Evolutionary conservation across 768 basidiomycete species (phyloP).

Genomic region (Mycena alexandri): DNA sequence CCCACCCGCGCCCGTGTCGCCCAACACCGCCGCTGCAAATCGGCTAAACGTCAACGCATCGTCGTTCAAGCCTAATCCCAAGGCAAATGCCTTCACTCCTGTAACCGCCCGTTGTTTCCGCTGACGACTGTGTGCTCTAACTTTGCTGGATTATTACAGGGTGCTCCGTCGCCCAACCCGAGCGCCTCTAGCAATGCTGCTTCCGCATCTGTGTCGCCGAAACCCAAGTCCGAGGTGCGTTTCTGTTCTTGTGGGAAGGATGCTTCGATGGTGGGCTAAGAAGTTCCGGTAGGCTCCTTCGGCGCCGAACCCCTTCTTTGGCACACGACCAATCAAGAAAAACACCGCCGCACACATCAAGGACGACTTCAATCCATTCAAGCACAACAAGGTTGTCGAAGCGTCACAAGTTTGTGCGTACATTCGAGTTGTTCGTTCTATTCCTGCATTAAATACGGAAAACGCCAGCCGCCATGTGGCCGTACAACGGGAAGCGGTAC

Average conservation of each 20-base stretch:
- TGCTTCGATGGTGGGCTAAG: constrained; percentile 1
- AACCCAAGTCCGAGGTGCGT: constrained; percentile 70
- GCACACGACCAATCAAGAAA: constrained; percentile 82
- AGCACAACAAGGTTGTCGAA: constrained; percentile 84
- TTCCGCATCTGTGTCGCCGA: constrained; percentile 71
- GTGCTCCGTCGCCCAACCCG: constrained; percentile 60
- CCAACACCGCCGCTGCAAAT: constrained; percentile 62
- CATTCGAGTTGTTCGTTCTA: not conserved
- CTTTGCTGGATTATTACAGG: constrained; percentile 47
- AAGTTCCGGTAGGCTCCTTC: constrained; percentile 52
- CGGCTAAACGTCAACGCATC: constrained; percentile 91
- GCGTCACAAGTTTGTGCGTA: constrained; percentile 80
- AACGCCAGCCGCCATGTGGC: constrained; percentile 80
- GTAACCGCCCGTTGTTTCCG: constrained; percentile 53
- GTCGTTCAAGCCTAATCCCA: constrained; percentile 90
- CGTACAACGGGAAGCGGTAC: constrained; percentile 91
- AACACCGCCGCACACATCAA: constrained; percentile 84
- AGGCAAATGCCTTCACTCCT: constrained; percentile 82
- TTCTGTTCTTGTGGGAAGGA: constrained; percentile 1
- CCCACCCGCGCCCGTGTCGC: constrained; percentile 56
- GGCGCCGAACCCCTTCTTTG: constrained; percentile 91
- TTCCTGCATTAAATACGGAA: constrained; percentile 10
- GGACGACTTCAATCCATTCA: constrained; percentile 98
- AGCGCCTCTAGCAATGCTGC: constrained; percentile 50
- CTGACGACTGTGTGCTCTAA: constrained; percentile 32